Percentiles rank a stretch among this genome's conserved stretches.
phyloP scores from a whole-genome alignment of 2,329 filamentous ascomycete genomes.

The Exophiala calicioides region DNA sequence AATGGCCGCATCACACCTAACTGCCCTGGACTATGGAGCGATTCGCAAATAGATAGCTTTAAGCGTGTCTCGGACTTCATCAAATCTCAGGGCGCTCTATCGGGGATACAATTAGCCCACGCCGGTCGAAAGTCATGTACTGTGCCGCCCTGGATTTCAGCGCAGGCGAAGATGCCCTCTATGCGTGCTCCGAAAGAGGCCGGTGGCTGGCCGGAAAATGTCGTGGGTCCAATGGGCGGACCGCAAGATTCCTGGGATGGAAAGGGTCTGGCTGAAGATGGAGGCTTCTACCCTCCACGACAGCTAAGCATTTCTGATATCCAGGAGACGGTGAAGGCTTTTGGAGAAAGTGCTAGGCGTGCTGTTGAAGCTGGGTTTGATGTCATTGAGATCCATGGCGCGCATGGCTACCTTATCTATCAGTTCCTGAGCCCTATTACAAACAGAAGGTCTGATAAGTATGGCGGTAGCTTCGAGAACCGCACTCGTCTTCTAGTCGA shows the following conservation, averaged over 20 bases:
- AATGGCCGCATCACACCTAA: slow-evolving; percentile 73
- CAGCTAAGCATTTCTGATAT: slow-evolving; percentile 59
- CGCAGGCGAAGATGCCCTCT: slow-evolving; percentile 25
- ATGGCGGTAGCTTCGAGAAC: no score
- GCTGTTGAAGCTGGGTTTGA: slow-evolving; percentile 72
- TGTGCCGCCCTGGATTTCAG: slow-evolving; percentile 52
- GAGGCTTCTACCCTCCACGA: slow-evolving; percentile 21
- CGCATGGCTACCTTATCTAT: slow-evolving; percentile 75
- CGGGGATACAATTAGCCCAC: slow-evolving; percentile 78
- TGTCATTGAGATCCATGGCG: slow-evolving; percentile 75
- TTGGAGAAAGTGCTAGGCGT: slow-evolving; percentile 49
- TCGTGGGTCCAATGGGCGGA: slow-evolving; percentile 22
- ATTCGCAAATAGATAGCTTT: slow-evolving; percentile 36
- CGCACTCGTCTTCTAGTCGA: no score
- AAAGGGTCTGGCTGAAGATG: slow-evolving; percentile 11
- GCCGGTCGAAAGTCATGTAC: slow-evolving; percentile 67
- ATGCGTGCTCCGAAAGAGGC: slow-evolving; percentile 12
- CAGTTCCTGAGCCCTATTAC: slow-evolving; percentile 2
- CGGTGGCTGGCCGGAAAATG: slow-evolving; percentile 24
- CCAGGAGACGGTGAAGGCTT: slow-evolving; percentile 36
- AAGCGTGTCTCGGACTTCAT: slow-evolving; percentile 72
- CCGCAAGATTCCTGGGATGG: slow-evolving; percentile 18
- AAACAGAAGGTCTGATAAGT: no score
- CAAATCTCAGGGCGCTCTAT: slow-evolving; percentile 73
- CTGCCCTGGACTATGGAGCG: slow-evolving; percentile 35